These are phyloP conservation scores for Termitomyces sp. DNA, from an alignment of 768 basidiomycete genomes.

Conservation along the genomic window DNA sequence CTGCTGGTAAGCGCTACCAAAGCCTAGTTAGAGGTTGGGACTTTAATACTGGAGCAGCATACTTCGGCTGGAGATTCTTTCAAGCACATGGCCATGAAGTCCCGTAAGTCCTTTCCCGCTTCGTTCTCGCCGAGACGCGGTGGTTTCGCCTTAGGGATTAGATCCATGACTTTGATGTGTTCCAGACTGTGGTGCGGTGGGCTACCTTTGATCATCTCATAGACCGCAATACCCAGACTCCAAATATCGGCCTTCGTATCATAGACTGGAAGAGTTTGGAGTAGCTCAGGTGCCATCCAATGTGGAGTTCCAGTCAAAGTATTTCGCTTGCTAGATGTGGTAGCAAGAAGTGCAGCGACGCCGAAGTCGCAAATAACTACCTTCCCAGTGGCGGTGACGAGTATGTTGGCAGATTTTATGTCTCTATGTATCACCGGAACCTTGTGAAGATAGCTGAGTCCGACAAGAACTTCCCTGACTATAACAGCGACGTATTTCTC, in stretches of 20 bases:
- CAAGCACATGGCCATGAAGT: conserved; percentile 81
- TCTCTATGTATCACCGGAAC: conserved; percentile 95
- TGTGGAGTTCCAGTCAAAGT: conserved; percentile 97
- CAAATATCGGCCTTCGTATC: conserved; percentile 98
- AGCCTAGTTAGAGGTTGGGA: conserved; percentile 1
- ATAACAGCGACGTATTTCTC: conserved; percentile 89
- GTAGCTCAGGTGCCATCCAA: conserved; percentile 99
- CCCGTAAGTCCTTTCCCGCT: conserved; percentile 80
- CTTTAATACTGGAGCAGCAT: conserved; percentile 16
- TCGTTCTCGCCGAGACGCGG: conserved; percentile 74
- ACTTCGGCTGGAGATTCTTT: conserved; percentile 79
- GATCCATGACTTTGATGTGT: conserved; percentile 79
- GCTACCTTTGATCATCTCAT: conserved; percentile 95
- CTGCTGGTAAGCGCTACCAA: conserved; percentile 75
- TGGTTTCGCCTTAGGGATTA: conserved; percentile 82
- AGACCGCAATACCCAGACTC: conserved; percentile 94
- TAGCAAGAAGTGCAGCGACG: conserved; percentile 87
- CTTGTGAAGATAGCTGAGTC: conserved; percentile 86
- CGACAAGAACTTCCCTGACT: conserved; percentile 82
- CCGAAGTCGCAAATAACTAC: conserved; percentile 98
- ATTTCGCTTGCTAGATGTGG: conserved; percentile 84
- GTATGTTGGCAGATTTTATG: conserved; percentile 96
- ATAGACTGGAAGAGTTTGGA: conserved; percentile 82
- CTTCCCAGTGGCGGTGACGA: conserved; percentile 82
- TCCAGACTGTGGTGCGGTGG: conserved; percentile 86